Base-by-base conservation (phyloP, 257 asterid species). In the Mitragyna speciosa region DNA sequence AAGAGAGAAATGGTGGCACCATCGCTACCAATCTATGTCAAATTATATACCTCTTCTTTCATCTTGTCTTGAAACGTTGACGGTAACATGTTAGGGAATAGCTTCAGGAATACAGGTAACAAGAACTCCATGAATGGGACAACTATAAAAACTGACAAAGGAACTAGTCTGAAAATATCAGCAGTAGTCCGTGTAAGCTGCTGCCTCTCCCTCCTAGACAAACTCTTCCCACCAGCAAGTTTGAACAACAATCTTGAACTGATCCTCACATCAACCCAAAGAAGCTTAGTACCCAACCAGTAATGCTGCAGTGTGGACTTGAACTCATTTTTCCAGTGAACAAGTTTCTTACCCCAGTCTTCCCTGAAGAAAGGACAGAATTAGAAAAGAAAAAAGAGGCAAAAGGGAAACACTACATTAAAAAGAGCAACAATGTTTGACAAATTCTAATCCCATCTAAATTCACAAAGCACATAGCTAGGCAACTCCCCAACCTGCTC, bases 61-160 rank as follows among this genome's bases (percentile, higher is more conserved):
- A 92, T 90, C 91, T 94, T 94, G 89, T 94, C 97, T 87, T 94
- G 97, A 87, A 94, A 94, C 63, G 97, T 92, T 33, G 98, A 94
- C 45, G 98, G 98, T 58, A 94, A 84, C 97, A 94, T 91, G 86
- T 92, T 92, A 3, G 98, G 98, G 79, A 94, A 94, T 76, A 94
- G 89, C 89, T 94, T 94, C 83, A 94, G 82, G 83, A 87, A 87
- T 47, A 92, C 94, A 76, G 98, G 98, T 70, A 94, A 87, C 89
- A 94, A 85, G 80, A 94, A 92, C 70, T 94, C 97, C 98, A 94
- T 92, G 85, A 94, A 92, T 17, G 98, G 98, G 61, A 94, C 97
- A 33, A 94, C 47, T 79, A 94, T 85, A 83, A 94, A 94, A 84
- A 94, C 95, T 47, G 98, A 97, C 86, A 94, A 79, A 8, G 97